Base-by-base conservation (phyloP, 106 monocot genomes). In the Allium sativum region DNA sequence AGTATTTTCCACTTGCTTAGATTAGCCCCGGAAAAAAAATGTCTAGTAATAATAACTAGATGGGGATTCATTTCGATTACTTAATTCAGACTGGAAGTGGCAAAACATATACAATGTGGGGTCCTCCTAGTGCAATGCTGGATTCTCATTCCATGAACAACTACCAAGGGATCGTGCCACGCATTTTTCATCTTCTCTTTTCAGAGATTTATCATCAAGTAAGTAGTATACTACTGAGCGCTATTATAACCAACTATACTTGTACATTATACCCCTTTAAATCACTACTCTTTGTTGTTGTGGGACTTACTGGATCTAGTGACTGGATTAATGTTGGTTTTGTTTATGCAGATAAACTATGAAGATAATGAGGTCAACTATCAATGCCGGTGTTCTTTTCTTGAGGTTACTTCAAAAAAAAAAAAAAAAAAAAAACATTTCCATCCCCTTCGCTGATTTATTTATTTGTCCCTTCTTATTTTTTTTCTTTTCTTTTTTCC, bases 91-190 rank as follows among this genome's bases (percentile, higher is more conserved):
- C 84, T 10, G 95, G 90, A 63, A 87, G 77, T 22, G 95, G 95
- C 18, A 96, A 96, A 72, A 90, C 87, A 10, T 87, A 90, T 77
- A 96, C 95, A 6, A 90, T 96, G 87, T 96, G 90, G 87, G 95
- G 95, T 7, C 90, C 90, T 4, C 81, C 77, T 0, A 84, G 79
- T 48, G 83, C 95, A 63, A 90, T 96, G 90, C 52, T 96, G 42
- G 81, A 87, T 42, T 68, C 56, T 12, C 40, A 56, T 43, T 71
- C 79, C 18, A 42, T 66, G 21, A 70, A 76, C 55, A 53, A 57
- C 65, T 66, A 60, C 45, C 84, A 79, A 57, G 95, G 95, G 50
- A 56, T 96, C 15, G 95, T 79, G 47, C 90, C 90, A 67, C 87
- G 95, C 18, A 76, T 96, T 61, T 90, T 96, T 71, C 76, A 69